Percentiles rank a stretch among this genome's conserved stretches.
Evolutionary conservation across 306 rosid species (phyloP).

Genomic region (Boehmeria nivea): DNA sequence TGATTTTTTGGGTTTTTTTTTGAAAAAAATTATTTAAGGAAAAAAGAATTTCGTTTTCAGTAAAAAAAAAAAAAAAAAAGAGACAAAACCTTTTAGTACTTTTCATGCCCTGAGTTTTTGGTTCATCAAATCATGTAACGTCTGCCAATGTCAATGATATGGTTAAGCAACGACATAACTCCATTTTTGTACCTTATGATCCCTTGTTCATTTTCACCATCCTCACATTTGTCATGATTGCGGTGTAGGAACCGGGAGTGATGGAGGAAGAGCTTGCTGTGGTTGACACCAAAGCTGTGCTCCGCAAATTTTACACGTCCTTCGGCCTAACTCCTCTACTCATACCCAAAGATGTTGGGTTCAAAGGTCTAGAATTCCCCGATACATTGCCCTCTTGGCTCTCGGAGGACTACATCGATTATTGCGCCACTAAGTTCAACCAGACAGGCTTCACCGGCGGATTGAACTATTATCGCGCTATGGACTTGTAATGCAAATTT

Average conservation of each 20-base stretch:
- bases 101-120: no score
- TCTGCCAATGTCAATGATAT: no score
- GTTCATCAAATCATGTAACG: no score
- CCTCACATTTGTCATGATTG: no score
- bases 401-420: slow-evolving; percentile 58
- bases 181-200: no score
- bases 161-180: no score
- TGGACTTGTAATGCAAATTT: slow-evolving; percentile 38
- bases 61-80: neutral
- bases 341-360: slow-evolving; percentile 44
- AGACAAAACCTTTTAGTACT: no score
- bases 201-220: no score
- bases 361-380: slow-evolving; percentile 26
- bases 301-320: slow-evolving; percentile 38
- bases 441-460: slow-evolving; percentile 74
- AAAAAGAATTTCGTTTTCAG: no score
- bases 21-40: no score
- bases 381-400: slow-evolving; percentile 64
- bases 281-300: slow-evolving; percentile 30
- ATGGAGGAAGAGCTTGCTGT: slow-evolving; percentile 53
- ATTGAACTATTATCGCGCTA: slow-evolving; percentile 67
- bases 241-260: slow-evolving; percentile 56
- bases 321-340: slow-evolving; percentile 42
- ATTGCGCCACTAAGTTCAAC: slow-evolving; percentile 45
- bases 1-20: no score